Conservation (phyloP, 371 early-diverging fungal species). For the Apophysomyces trapeziformis region DNA sequence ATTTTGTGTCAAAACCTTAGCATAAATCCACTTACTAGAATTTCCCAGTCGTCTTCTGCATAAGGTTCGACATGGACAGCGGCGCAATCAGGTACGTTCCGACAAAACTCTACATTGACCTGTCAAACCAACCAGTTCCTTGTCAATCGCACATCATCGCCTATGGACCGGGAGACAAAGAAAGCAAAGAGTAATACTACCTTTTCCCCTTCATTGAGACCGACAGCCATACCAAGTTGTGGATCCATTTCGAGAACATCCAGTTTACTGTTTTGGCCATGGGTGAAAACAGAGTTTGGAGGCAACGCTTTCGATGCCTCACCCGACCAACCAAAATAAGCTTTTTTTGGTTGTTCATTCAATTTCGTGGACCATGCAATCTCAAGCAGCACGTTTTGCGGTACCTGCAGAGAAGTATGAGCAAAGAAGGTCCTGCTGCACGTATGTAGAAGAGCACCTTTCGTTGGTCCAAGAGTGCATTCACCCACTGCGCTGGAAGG, state of each 20-base stretch:
- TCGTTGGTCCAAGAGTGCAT: constrained; percentile 68
- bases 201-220: constrained; percentile 71
- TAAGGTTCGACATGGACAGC: constrained; percentile 80
- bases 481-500: constrained; percentile 67
- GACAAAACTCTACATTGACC: constrained; percentile 69
- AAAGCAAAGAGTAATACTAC: constrained; percentile 36
- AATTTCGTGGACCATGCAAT: constrained; percentile 51
- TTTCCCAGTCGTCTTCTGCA: constrained; percentile 89
- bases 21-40: constrained; percentile 57
- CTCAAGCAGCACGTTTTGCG: constrained; percentile 70
- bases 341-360: constrained; percentile 26
- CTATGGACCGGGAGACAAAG: neutral
- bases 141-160: neutral
- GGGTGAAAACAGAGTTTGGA: constrained; percentile 45
- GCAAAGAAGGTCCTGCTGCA: constrained; percentile 28
- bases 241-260: constrained; percentile 78
- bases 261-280: constrained; percentile 46
- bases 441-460: constrained; percentile 46
- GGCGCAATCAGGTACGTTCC: constrained; percentile 59
- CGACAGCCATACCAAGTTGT: constrained; percentile 67
- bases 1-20: neutral
- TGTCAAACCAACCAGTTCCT: constrained; percentile 21
- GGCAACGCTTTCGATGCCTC: constrained; percentile 52
- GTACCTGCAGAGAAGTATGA: constrained; percentile 36
- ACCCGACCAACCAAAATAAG: constrained; percentile 77